Evolutionary conservation across 176 grass and related monocot genomes (phyloP).

Genomic region (Musa troglodytarum): DNA sequence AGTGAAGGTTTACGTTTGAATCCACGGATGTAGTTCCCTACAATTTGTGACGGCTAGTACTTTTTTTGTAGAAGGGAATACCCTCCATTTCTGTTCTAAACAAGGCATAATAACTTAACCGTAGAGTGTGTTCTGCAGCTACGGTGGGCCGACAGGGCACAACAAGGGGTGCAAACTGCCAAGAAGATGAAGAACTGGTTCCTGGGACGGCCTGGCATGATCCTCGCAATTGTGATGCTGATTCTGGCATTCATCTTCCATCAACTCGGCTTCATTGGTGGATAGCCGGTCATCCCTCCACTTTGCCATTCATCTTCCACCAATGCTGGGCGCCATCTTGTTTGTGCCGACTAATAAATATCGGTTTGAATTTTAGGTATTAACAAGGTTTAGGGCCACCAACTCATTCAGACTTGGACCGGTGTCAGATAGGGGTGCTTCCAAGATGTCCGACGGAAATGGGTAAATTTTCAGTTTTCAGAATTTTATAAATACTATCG

Average conservation of each 20-base stretch:
- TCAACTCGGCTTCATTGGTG: constrained; percentile 68
- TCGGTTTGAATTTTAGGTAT: not conserved
- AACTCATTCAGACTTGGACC: not conserved
- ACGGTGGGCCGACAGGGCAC: constrained; percentile 74
- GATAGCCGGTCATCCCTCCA: constrained; percentile 26
- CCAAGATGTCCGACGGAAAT: not conserved
- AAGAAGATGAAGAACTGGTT: constrained; percentile 95
- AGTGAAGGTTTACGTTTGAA: too few species aligned
- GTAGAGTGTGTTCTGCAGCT: constrained; percentile 30
- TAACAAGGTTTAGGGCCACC: not conserved
- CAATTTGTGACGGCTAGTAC: too few species aligned
- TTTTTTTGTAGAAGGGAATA: not conserved
- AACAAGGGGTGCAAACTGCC: constrained; percentile 49
- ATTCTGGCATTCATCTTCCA: constrained; percentile 76
- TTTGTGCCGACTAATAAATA: not conserved
- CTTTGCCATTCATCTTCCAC: not conserved
- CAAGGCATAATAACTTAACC: not conserved
- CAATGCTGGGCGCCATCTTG: not conserved
- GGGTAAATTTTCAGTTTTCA: not conserved
- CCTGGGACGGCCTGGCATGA: constrained; percentile 63
- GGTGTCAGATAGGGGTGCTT: not conserved
- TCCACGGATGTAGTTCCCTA: too few species aligned
- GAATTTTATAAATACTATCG: not conserved
- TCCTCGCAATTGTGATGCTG: constrained; percentile 71
- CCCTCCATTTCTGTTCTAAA: not conserved